Percentiles rank a stretch among this genome's conserved stretches.
phyloP scores from a whole-genome alignment of 148 eudicot species.

The Amaranthus cruentus region DNA sequence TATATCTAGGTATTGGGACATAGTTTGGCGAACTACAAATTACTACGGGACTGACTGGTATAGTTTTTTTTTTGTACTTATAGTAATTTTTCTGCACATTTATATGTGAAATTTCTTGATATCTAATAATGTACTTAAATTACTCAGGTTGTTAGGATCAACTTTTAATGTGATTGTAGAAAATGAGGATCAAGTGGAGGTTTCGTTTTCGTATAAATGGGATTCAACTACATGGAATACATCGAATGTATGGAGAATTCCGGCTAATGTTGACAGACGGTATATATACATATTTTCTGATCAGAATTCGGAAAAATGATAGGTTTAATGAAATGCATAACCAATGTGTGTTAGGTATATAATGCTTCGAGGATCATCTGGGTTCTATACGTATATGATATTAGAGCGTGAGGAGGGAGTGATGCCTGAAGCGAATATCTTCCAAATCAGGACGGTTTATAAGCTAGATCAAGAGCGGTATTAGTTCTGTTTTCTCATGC shows the following conservation, averaged over 20 bases:
- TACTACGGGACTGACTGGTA: constrained; percentile 30
- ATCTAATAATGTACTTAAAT: not conserved
- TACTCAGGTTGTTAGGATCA: constrained; percentile 48
- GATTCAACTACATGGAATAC: constrained; percentile 28
- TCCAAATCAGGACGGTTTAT: constrained; percentile 49
- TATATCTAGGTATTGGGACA: constrained; percentile 44
- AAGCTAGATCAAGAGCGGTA: constrained; percentile 36
- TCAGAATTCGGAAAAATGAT: not conserved
- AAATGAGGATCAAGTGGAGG: constrained; percentile 46
- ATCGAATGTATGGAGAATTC: constrained; percentile 23
- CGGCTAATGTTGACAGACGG: constrained; percentile 56
- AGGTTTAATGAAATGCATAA: not conserved
- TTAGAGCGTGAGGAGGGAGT: constrained; percentile 41
- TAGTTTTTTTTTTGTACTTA: not conserved
- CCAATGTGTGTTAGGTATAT: constrained; percentile 34
- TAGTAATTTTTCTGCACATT: not conserved
- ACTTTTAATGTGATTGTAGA: constrained; percentile 33
- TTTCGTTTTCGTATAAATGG: constrained; percentile 50
- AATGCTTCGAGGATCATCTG: constrained; percentile 45
- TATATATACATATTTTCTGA: not conserved
- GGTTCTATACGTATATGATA: constrained; percentile 48
- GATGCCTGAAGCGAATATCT: constrained; percentile 39
- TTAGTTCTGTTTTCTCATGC: not conserved
- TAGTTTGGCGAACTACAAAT: constrained; percentile 29
- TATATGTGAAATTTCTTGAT: not conserved